These are phyloP conservation scores for Fusarium odoratissimum DNA, from an alignment of 2,329 filamentous ascomycete species.

Conservation along the genomic window DNA sequence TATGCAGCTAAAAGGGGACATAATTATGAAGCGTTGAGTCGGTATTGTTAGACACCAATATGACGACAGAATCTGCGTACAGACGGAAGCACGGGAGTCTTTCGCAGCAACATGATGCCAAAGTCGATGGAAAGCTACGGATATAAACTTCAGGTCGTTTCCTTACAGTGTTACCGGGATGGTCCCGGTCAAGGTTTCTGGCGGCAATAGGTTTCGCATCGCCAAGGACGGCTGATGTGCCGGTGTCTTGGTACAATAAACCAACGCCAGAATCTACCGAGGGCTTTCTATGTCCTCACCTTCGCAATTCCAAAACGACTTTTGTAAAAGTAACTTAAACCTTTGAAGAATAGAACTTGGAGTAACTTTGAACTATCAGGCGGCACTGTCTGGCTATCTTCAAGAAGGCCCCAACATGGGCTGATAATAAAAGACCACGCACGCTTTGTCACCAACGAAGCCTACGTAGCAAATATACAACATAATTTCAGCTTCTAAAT, in stretches of 20 bases:
- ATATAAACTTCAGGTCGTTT: not conserved
- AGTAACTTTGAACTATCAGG: fast-evolving
- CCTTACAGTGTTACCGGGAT: not conserved
- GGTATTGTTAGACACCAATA: no score
- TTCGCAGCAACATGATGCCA: no score
- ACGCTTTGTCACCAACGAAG: not conserved
- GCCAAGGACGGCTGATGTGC: not conserved
- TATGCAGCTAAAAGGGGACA: not conserved
- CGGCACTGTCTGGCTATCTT: not conserved
- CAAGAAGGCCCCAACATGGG: not conserved
- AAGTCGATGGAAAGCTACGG: not conserved
- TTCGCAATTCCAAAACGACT: no score
- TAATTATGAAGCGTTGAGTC: fast-evolving
- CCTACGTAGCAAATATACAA: not conserved
- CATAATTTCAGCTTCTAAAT: not conserved
- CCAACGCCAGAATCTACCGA: fast-evolving
- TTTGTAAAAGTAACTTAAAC: fast-evolving
- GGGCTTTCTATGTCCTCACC: fast-evolving
- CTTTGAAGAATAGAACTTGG: fast-evolving
- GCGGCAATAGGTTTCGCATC: not conserved
- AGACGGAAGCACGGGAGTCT: fast-evolving
- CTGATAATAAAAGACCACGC: not conserved
- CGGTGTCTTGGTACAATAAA: not conserved
- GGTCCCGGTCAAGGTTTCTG: fast-evolving
- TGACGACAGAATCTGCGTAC: fast-evolving